Base-by-base conservation (phyloP, 108 stramenopile genomes). In the Schizochytrium sp. region DNA sequence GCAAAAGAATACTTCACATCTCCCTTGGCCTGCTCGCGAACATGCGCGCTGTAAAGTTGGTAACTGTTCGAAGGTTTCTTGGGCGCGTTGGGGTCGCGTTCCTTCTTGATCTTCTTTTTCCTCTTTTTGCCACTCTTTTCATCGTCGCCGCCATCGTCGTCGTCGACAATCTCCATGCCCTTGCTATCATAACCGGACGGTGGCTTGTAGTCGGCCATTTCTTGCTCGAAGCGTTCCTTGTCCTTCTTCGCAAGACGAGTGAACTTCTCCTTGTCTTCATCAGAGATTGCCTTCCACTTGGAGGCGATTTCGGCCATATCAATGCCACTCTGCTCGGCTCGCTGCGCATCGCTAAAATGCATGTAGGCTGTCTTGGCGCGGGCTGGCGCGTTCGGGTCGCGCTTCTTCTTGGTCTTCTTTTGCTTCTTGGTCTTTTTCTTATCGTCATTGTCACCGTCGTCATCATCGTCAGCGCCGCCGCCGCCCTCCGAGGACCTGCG, bases 181-280 rank as follows among this genome's bases (percentile, higher is more conserved):
- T 83, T 83, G 76, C 23, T 23, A 23, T 83, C 51, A 53, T 28
- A 83, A 6, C 76, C 76, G 6, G 45, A 43, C 0, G 76, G 45
- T 18, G 76, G 76, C 76, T 55, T 83, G 76, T 83, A 96, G 3
- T 60, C 88, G 23, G 92, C 90, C 96, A 96, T 96, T 88, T 95
- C 95, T 16, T 90, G 88, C 88, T 92, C 92, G 90, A 95, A 96
- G 4, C 96, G 92, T n/a, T 91, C 88, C 91, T 91, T 91, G 87
- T 96, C 96, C 60, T 90, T 91, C 58, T 92, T 91, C 0, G 95
- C 95, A 55, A 94, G 90, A 53, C 72, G 87, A 89, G 95, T 93
- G 91, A 94, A 96, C 59, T 93, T 88, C 28, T 91, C 92, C 59
- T 95, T 91, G 25, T 88, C 88, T 5, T 90, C 92, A 5, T 87